Evolutionary conservation across 306 rosid species (phyloP).

Genomic region (Lathyrus tuberosus): DNA sequence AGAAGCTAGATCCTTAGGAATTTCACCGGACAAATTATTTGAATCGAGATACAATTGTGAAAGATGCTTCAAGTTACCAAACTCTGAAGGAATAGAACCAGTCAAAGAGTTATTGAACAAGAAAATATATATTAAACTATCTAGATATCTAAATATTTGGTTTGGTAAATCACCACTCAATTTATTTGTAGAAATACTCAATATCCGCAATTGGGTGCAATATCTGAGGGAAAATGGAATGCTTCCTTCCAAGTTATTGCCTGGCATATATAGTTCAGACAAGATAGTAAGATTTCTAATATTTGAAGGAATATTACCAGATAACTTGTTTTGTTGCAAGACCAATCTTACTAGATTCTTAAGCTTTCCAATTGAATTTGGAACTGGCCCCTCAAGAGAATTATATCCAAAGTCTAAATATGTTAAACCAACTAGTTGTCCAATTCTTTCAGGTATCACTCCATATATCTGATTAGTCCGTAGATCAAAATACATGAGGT

Average conservation of each 20-base stretch:
- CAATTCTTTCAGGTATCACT: constrained; percentile 35
- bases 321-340: not conserved
- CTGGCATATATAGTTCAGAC: not conserved
- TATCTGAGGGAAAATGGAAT: constrained; percentile 21
- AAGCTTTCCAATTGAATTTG: constrained; percentile 37
- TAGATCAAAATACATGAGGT: not conserved
- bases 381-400: constrained; percentile 35
- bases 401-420: not conserved
- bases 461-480: constrained; percentile 22
- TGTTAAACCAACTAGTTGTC: constrained; percentile 20
- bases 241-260: constrained; percentile 38
- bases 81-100: constrained; percentile 35
- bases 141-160: not conserved
- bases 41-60: not conserved
- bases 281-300: constrained; percentile 40
- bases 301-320: constrained; percentile 1
- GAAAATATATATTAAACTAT: not conserved
- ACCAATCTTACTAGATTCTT: not conserved
- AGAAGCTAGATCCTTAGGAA: constrained; percentile 27
- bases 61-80: constrained; percentile 36
- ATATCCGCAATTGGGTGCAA: constrained; percentile 13
- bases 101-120: constrained; percentile 21
- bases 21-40: constrained; percentile 41
- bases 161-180: constrained; percentile 35
- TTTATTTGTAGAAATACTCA: not conserved